Percentiles rank a stretch among this genome's conserved stretches.
Conservation (phyloP, 73 alveolate species). For the Durusdinium trenchii region DNA sequence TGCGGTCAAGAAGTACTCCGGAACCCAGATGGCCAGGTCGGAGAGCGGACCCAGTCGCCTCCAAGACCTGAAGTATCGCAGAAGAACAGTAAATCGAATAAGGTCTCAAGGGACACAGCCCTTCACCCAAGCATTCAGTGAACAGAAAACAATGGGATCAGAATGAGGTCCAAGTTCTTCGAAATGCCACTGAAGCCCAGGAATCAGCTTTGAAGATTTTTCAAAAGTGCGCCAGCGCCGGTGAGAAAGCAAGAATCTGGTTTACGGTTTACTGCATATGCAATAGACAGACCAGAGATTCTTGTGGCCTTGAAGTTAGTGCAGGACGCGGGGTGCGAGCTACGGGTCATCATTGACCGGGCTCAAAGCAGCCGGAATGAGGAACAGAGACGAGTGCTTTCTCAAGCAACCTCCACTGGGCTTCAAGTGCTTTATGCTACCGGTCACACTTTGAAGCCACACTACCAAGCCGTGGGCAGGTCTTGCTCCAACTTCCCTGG, state of each 20-base stretch:
- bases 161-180: no score
- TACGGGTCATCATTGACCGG: constrained; percentile 2
- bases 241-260: neutral
- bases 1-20: neutral
- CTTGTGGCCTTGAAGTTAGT: neutral
- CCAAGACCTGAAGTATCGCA: neutral
- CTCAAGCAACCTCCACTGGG: neutral
- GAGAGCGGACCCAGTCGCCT: neutral
- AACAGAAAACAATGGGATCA: no score
- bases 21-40: no score
- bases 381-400: neutral
- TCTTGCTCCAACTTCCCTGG: neutral
- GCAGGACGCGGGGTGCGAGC: neutral
- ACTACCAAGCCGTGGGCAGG: neutral
- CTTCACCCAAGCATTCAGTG: neutral
- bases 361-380: neutral
- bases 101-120: neutral
- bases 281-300: neutral
- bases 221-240: neutral
- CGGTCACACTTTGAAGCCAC: constrained; percentile 9
- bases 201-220: neutral
- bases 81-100: neutral
- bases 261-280: neutral
- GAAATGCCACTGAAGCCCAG: neutral
- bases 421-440: neutral